Evolutionary conservation across 108 stramenopile species (phyloP).

Genomic region (Skeletonema costatum): DNA sequence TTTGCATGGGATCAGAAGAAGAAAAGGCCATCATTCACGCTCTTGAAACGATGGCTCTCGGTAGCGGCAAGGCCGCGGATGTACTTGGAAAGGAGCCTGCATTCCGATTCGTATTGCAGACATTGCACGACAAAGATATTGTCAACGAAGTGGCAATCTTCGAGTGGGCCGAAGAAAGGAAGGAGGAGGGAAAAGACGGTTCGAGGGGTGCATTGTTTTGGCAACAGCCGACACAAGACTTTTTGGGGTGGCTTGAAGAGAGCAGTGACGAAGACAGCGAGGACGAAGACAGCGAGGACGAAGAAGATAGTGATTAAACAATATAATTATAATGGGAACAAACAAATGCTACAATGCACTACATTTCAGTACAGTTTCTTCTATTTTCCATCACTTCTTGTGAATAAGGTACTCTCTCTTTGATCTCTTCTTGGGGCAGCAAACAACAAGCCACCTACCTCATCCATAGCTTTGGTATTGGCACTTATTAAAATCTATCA

Average conservation of each 20-base stretch:
- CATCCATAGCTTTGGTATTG: too few relatives aligned
- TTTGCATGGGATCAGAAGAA: conserved; percentile 77
- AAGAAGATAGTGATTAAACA: conserved; percentile 35
- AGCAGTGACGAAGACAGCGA: conserved; percentile 38
- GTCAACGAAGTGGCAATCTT: conserved; percentile 85
- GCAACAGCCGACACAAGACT: conserved; percentile 78
- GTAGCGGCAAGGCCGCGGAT: conserved; percentile 52
- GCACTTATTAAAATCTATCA: too few relatives aligned
- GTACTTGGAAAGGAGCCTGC: conserved; percentile 59
- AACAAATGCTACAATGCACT: neutral
- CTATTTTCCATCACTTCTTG: too few relatives aligned
- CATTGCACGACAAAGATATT: conserved; percentile 80
- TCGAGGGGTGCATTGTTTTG: conserved; percentile 56
- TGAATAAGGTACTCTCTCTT: too few relatives aligned
- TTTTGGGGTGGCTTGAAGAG: conserved; percentile 83
- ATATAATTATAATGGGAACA: neutral
- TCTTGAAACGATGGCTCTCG: conserved; percentile 68
- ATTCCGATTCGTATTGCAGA: conserved; percentile 85
- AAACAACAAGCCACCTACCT: too few relatives aligned
- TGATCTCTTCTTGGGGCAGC: too few relatives aligned
- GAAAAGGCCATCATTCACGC: conserved; percentile 75
- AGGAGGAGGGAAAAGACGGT: conserved; percentile 55
- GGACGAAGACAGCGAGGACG: conserved; percentile 33
- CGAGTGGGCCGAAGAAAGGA: conserved; percentile 73
- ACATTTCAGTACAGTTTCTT: too few relatives aligned